phyloP scores from a whole-genome alignment of 2,329 filamentous ascomycete genomes.

The Sarocladiaceae sp. region DNA sequence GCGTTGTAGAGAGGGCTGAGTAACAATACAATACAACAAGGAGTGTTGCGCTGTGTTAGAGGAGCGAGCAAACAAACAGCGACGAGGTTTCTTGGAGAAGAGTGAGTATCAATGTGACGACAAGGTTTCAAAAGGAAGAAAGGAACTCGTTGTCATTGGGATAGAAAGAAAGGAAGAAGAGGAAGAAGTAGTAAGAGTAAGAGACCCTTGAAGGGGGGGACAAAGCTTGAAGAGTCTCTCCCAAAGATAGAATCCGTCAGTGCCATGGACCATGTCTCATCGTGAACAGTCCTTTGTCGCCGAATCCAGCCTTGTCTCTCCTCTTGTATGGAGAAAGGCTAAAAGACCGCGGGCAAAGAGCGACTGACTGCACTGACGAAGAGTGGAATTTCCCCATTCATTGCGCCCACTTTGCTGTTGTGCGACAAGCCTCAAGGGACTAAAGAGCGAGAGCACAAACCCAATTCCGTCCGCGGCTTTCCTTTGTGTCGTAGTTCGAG shows the following conservation, averaged over 20 bases:
- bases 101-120: neutral
- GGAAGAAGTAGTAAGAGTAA: no score
- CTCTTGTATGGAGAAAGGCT: neutral
- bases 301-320: constrained; percentile 1
- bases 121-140: neutral
- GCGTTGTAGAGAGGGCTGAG: neutral
- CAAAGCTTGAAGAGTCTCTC: neutral
- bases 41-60: neutral
- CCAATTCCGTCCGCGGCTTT: no score
- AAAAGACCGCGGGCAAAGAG: neutral
- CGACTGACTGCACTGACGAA: neutral
- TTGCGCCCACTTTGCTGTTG: neutral
- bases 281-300: neutral
- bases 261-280: constrained; percentile 4
- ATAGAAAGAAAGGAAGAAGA: neutral
- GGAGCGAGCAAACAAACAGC: constrained; percentile 1
- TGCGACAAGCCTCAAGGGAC: no score
- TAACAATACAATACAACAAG: neutral
- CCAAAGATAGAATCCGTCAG: neutral
- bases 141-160: neutral
- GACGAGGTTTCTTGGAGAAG: neutral
- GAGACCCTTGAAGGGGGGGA: no score
- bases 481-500: no score
- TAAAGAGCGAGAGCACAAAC: no score
- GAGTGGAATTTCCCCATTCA: no score